These are phyloP conservation scores for Cladosporium phlei DNA, from an alignment of 2,329 filamentous ascomycete species.

Conservation along the genomic window DNA sequence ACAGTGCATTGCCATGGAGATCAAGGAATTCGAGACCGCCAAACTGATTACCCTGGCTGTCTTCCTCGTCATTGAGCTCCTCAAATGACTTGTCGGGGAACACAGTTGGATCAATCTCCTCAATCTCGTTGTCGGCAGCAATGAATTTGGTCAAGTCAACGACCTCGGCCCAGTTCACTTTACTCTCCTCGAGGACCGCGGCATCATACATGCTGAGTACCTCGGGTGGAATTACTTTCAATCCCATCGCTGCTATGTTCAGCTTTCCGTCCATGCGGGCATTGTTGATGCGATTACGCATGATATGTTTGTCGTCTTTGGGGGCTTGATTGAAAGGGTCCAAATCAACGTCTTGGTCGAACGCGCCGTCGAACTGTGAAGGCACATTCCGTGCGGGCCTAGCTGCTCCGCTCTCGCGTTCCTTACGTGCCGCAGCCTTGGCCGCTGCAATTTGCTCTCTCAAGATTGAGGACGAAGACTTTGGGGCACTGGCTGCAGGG, in stretches of 20 bases:
- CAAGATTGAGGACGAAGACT: constrained; percentile 68
- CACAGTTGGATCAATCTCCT: constrained; percentile 64
- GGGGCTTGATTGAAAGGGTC: constrained; percentile 69
- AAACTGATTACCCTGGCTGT: constrained; percentile 70
- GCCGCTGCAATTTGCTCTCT: constrained; percentile 91
- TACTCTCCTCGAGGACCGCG: constrained; percentile 58
- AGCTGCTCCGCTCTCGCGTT: constrained; percentile 30
- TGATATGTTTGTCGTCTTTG: constrained; percentile 60
- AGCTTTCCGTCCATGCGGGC: constrained; percentile 75
- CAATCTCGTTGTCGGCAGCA: constrained; percentile 84
- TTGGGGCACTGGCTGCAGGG: constrained; percentile 1
- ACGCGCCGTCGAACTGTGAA: constrained; percentile 30
- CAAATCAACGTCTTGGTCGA: constrained; percentile 55
- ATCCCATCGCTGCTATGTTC: constrained; percentile 79
- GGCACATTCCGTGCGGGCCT: constrained; percentile 3
- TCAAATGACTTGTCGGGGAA: constrained; percentile 66
- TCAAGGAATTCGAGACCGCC: constrained; percentile 76
- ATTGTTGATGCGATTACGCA: constrained; percentile 66
- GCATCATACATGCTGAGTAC: constrained; percentile 88
- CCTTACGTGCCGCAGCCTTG: constrained; percentile 61
- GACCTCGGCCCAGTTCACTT: constrained; percentile 79
- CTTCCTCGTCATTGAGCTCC: constrained; percentile 58
- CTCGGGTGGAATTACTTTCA: constrained; percentile 74
- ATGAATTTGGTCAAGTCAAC: constrained; percentile 81
- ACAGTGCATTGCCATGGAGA: constrained; percentile 77